These are phyloP conservation scores for Tieghemostelium lacteum DNA, from an alignment of 78 protist genomes.

Conservation along the genomic window DNA sequence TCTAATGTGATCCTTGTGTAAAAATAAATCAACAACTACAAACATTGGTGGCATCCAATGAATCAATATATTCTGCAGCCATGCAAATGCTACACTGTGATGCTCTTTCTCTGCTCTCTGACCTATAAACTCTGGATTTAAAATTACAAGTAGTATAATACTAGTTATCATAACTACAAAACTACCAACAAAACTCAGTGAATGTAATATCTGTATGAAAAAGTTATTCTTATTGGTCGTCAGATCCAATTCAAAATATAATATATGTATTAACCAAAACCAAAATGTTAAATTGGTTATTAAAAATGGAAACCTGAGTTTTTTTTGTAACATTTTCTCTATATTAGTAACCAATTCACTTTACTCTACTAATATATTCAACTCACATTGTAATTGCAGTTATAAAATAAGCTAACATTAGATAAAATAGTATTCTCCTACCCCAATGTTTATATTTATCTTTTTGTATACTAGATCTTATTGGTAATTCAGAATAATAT, in stretches of 20 bases:
- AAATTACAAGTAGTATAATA: conserved; percentile 26
- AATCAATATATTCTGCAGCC: conserved; percentile 32
- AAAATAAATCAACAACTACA: conserved; percentile 14
- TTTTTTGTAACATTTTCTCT: neutral
- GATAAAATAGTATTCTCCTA: conserved; percentile 55
- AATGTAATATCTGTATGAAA: conserved; percentile 30
- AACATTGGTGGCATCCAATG: conserved; percentile 49
- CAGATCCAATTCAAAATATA: conserved; percentile 48
- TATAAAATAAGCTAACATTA: conserved; percentile 51
- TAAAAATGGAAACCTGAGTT: conserved; percentile 48
- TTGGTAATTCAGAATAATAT: conserved; percentile 62
- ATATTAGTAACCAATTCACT: neutral
- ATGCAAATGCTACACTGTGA: conserved; percentile 37
- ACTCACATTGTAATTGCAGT: conserved; percentile 50
- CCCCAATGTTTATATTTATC: conserved; percentile 68
- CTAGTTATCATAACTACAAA: conserved; percentile 48
- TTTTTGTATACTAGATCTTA: conserved; percentile 7
- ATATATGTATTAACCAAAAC: conserved; percentile 57
- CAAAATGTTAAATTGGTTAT: conserved; percentile 66
- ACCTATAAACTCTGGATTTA: conserved; percentile 48
- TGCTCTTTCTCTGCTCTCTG: conserved; percentile 27
- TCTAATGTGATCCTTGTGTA: conserved; percentile 43
- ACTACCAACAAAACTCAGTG: conserved; percentile 56
- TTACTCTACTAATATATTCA: neutral
- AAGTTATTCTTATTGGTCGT: conserved; percentile 39